Conservation (phyloP, 1,284 basidiomycete genomes). For the Malassezia sp. region DNA sequence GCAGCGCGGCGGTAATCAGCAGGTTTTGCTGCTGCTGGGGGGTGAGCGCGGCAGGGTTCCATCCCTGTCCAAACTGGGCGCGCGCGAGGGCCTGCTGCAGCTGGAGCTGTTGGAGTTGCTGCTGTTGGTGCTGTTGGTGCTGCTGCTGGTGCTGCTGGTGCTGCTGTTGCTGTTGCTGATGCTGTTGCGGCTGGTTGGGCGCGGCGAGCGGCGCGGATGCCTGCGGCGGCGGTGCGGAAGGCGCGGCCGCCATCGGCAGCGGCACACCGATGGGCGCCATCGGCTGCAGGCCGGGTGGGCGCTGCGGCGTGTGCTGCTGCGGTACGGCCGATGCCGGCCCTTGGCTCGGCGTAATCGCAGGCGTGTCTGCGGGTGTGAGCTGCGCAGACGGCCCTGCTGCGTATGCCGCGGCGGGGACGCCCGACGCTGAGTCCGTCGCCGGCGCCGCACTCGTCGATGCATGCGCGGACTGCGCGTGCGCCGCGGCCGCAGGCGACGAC, state of each 20-base stretch:
- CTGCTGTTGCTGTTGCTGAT: neutral
- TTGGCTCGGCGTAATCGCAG: too few species aligned
- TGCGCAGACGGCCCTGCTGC: too few species aligned
- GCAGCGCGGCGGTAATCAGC: slow-evolving; percentile 32
- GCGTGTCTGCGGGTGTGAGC: too few species aligned
- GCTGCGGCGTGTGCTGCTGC: slow-evolving; percentile 3
- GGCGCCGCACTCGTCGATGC: too few species aligned
- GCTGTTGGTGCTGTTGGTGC: neutral
- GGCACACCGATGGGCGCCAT: too few species aligned
- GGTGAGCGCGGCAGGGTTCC: slow-evolving; percentile 25
- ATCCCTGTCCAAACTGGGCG: slow-evolving; percentile 9
- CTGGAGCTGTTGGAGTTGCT: slow-evolving; percentile 13
- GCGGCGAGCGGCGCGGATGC: neutral
- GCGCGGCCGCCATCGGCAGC: too few species aligned
- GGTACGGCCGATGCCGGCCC: neutral
- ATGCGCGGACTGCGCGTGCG: too few species aligned
- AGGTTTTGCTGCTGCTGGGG: slow-evolving; percentile 39
- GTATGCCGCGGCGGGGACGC: too few species aligned
- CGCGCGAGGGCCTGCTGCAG: slow-evolving; percentile 14
- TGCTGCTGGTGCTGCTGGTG: slow-evolving; percentile 6
- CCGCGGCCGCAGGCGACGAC: too few species aligned
- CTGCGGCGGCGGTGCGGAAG: too few species aligned
- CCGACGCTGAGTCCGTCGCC: too few species aligned
- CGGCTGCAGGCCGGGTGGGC: too few species aligned
- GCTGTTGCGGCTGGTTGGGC: neutral